A percentile compares a stretch with the other conserved stretches of the same genome.
Evolutionary conservation across 2,329 filamentous ascomycete genomes (phyloP).

Genomic region (Colletotrichum somersetense): DNA sequence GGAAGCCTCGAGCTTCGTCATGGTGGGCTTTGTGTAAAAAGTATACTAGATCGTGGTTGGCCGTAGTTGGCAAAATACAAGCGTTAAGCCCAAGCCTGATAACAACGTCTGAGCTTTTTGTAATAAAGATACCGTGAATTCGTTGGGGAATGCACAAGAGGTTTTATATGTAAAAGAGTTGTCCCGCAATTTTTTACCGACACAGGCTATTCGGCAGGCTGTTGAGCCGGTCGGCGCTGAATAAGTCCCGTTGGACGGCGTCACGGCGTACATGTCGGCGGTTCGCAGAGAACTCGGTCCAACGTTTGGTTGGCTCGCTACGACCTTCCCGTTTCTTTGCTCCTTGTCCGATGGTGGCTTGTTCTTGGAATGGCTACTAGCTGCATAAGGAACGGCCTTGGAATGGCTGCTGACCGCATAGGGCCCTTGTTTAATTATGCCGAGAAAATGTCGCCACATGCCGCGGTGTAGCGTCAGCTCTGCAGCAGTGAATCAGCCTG

Average conservation of each 20-base stretch:
- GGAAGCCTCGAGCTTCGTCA: constrained; percentile 30
- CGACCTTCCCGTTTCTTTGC: neutral
- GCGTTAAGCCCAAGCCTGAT: neutral
- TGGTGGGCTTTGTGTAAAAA: constrained; percentile 1
- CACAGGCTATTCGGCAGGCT: neutral
- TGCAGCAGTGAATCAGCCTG: neutral
- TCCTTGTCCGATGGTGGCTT: neutral
- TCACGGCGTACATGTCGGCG: constrained; percentile 7
- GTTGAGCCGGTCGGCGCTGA: constrained; percentile 35
- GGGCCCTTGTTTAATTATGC: neutral
- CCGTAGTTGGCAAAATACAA: neutral
- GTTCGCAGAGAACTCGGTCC: constrained; percentile 12
- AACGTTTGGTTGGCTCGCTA: neutral
- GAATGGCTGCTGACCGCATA: constrained; percentile 4
- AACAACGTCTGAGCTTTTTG: neutral
- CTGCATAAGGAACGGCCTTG: neutral
- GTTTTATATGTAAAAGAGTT: neutral
- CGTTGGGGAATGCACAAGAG: neutral
- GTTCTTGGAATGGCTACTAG: neutral
- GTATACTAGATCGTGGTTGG: neutral
- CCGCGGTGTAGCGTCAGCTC: neutral
- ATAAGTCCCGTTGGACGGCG: neutral
- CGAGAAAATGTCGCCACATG: neutral
- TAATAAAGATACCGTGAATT: neutral
- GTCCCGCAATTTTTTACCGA: neutral